A percentile compares a stretch with the other conserved stretches of the same genome.
Conservation (phyloP, 352 stramenopile genomes). For the Pythium sp. region DNA sequence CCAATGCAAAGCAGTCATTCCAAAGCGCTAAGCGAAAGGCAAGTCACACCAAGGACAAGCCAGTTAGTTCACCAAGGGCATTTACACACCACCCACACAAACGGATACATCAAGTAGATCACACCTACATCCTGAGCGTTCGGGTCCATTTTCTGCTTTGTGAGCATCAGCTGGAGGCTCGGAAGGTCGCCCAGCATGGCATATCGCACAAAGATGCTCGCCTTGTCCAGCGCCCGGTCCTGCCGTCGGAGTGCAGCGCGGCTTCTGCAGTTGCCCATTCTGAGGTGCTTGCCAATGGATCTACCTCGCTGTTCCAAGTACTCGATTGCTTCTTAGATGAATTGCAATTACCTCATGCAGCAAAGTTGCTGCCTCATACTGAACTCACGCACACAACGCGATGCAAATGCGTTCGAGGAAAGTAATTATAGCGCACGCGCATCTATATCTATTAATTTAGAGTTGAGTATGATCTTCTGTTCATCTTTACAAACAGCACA, state of each 20-base stretch:
- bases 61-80: background rate
- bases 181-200: slow-evolving; percentile 50
- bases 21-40: slow-evolving; percentile 48
- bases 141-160: slow-evolving; percentile 41
- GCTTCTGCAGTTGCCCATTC: slow-evolving; percentile 21
- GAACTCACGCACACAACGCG: background rate
- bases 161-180: slow-evolving; percentile 48
- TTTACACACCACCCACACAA: background rate
- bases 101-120: background rate
- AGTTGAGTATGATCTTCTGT: background rate
- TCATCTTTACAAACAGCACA: background rate
- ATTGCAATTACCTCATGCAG: background rate
- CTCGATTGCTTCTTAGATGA: background rate
- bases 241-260: slow-evolving; percentile 22
- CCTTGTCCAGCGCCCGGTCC: slow-evolving; percentile 34
- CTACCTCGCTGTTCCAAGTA: background rate
- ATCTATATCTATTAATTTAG: background rate
- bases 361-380: background rate
- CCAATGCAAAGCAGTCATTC: slow-evolving; percentile 80
- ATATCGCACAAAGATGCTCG: slow-evolving; percentile 50
- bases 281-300: background rate
- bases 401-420: background rate
- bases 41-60: background rate
- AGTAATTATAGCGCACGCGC: background rate
- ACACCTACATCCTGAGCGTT: slow-evolving; percentile 55